Evolutionary conservation across 495 filamentous ascomycete genomes (phyloP), one percentile per base, ranked within the genome.

Genomic region (Amorphotheca resinae): DNA sequence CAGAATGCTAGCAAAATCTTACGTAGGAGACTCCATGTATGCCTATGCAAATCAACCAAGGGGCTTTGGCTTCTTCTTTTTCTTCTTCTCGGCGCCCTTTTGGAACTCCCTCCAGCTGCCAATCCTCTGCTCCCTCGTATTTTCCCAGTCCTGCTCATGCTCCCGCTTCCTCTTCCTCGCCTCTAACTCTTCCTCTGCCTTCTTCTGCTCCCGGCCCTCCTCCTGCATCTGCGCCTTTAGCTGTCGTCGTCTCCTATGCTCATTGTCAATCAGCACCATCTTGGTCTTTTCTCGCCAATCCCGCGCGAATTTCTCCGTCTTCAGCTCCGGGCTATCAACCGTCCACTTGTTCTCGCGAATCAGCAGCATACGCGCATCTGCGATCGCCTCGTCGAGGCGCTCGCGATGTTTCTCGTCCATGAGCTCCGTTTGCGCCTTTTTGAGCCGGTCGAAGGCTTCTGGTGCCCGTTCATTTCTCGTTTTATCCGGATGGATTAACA

Each of bases 401-500:
- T 69, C 69, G 42, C 91, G 87, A 50, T 82, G 71, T 65, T 95
- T 93, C 65, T 95, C 89, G 61, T 99, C 93, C 67, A 93, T 79
- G 6, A 99, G 76, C 47, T 82, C 75, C 0, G 76, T 82, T 54
- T 95, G 84, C 8, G 91, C 91, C 60, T 95, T 94, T 59, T 94
- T 94, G 3, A 99, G 76, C 1, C 87, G 79, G 64, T 99, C 91
- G 59, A 99, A 99, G 50, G 91, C 93, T 54, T 95, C 88, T 0
- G 91, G 89, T 7, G 91, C 91, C 22, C 68, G 71, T 1, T 85
- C 84, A 60, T 99, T 96, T 51, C 76, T 77, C 39, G 93, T 95
- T 64, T 96, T 96, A 65, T 99, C 91, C 9, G 91, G 91, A 66
- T 99, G 91, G 67, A 99, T 96, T 4, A 99, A 76, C 23, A 99